Conservation (phyloP, 2,329 filamentous ascomycete genomes). For the Botryosphaeria agaves region DNA sequence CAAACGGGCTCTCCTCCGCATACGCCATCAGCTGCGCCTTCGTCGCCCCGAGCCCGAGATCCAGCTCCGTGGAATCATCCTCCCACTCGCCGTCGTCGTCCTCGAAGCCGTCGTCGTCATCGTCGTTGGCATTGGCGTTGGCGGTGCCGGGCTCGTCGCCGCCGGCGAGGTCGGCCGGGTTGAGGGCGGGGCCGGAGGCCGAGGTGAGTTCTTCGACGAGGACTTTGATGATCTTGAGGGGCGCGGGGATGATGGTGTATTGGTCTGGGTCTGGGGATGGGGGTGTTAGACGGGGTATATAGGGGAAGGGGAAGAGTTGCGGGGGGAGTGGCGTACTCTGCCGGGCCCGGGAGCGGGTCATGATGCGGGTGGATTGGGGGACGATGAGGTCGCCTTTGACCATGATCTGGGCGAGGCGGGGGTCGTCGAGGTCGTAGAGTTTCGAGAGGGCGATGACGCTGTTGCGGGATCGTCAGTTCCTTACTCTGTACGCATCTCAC, state of each 20-base stretch:
- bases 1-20: constrained; percentile 29
- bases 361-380: constrained; percentile 62
- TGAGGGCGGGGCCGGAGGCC: constrained; percentile 56
- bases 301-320: constrained; percentile 3
- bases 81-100: constrained; percentile 53
- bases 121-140: constrained; percentile 51
- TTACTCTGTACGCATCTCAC: neutral
- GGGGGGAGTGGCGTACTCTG: constrained; percentile 40
- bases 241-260: constrained; percentile 72
- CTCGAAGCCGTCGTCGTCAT: constrained; percentile 57
- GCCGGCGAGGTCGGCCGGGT: constrained; percentile 26
- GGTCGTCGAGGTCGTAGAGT: constrained; percentile 73
- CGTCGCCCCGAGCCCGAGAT: constrained; percentile 42
- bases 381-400: constrained; percentile 89
- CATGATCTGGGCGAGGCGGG: constrained; percentile 57
- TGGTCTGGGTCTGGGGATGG: constrained; percentile 55
- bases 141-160: constrained; percentile 1
- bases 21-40: constrained; percentile 66
- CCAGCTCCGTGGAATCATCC: constrained; percentile 60
- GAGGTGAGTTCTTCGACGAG: constrained; percentile 81
- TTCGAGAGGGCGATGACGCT: constrained; percentile 88
- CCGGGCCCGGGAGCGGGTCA: constrained; percentile 82
- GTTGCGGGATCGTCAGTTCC: constrained; percentile 14
- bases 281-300: constrained; percentile 7
- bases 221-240: constrained; percentile 91